phyloP scores from a whole-genome alignment of 108 stramenopile genomes.

The Hondaea fermentalgiana region DNA sequence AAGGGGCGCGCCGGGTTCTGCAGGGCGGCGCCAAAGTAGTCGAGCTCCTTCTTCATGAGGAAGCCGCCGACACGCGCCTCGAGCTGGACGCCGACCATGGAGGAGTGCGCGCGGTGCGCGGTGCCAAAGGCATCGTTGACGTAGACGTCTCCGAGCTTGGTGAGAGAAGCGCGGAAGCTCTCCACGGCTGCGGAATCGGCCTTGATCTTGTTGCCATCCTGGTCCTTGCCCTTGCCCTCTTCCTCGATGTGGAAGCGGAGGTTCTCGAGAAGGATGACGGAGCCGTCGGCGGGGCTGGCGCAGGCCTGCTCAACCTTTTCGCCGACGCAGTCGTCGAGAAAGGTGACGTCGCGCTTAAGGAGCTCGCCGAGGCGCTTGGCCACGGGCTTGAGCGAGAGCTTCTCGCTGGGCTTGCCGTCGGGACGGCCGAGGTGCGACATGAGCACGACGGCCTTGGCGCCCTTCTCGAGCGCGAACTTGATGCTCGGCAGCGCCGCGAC shows the following conservation, averaged over 20 bases:
- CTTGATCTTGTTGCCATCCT: conserved; percentile 82
- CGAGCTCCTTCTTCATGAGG: conserved; percentile 84
- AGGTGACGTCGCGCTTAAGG: conserved; percentile 77
- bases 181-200: conserved; percentile 78
- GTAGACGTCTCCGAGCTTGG: conserved; percentile 66
- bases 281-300: conserved; percentile 54
- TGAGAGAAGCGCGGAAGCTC: conserved; percentile 63
- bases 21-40: conserved; percentile 88
- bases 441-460: conserved; percentile 85
- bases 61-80: conserved; percentile 70
- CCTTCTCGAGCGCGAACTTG: conserved; percentile 88
- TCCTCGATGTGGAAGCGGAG: conserved; percentile 94
- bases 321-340: conserved; percentile 88
- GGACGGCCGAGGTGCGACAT: conserved; percentile 99
- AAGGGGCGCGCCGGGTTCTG: conserved; percentile 84
- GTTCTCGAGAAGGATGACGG: conserved; percentile 86
- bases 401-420: conserved; percentile 90
- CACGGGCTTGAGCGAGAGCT: conserved; percentile 94
- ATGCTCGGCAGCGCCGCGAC: conserved; percentile 95
- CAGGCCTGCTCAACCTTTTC: conserved; percentile 75
- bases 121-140: conserved; percentile 99
- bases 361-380: conserved; percentile 86
- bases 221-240: conserved; percentile 92
- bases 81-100: conserved; percentile 81
- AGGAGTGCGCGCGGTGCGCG: conserved; percentile 94